phyloP scores from a whole-genome alignment of 2,329 filamentous ascomycete species.

The Niveomyces coronatus region DNA sequence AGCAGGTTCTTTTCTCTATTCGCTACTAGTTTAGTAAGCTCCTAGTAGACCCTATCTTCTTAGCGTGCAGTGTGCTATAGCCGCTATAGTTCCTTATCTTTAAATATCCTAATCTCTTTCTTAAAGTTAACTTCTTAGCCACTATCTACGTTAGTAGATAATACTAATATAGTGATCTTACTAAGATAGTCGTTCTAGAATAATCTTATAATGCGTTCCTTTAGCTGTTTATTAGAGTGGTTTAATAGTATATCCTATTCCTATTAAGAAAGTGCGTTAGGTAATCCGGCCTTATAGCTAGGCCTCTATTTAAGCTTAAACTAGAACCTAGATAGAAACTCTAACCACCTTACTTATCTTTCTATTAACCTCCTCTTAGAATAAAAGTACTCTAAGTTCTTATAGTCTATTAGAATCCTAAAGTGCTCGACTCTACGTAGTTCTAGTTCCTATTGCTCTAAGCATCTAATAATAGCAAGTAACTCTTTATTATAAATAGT shows the following conservation, averaged over 20 bases:
- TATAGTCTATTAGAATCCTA: slow-evolving; percentile 11
- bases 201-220: too few relatives aligned
- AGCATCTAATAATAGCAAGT: slow-evolving; percentile 7
- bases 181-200: too few relatives aligned
- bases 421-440: slow-evolving; percentile 2
- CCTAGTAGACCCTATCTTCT: too few relatives aligned
- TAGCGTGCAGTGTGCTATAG: too few relatives aligned
- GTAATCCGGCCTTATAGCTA: background rate
- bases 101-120: too few relatives aligned
- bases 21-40: background rate
- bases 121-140: too few relatives aligned
- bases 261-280: background rate
- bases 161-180: too few relatives aligned
- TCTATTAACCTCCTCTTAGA: background rate
- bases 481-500: slow-evolving; percentile 10
- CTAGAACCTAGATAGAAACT: background rate
- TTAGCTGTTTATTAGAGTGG: too few relatives aligned
- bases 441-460: slow-evolving; percentile 7
- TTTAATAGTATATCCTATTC: background rate
- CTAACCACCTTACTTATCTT: background rate
- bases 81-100: too few relatives aligned
- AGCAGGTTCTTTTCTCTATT: background rate
- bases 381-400: slow-evolving; percentile 10
- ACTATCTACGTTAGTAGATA: too few relatives aligned
- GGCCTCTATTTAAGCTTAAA: background rate